Conservation (phyloP, 768 basidiomycete species). For the Tylopilus balloui region DNA sequence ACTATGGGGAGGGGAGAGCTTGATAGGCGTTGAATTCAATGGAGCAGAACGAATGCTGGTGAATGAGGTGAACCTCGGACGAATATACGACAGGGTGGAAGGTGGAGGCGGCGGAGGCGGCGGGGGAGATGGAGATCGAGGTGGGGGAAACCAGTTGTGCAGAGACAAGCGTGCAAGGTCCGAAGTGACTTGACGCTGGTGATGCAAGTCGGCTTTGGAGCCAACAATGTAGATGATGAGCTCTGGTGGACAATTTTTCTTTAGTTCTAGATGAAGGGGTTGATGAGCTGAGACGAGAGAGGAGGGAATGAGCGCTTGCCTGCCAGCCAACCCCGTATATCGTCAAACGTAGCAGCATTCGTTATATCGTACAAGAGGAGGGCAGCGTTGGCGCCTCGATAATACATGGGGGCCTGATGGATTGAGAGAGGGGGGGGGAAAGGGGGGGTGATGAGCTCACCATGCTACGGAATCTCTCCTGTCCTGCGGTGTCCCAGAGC, state of each 20-base stretch:
- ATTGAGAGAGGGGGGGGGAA: constrained; percentile 6
- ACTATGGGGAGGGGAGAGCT: constrained; percentile 50
- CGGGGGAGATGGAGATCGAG: constrained; percentile 60
- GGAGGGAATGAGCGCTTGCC: constrained; percentile 43
- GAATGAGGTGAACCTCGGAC: constrained; percentile 34
- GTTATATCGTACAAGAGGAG: constrained; percentile 95
- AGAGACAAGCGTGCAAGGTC: constrained; percentile 81
- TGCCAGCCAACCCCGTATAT: constrained; percentile 88
- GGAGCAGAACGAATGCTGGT: constrained; percentile 63
- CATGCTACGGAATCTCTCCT: constrained; percentile 91
- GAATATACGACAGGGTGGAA: constrained; percentile 35
- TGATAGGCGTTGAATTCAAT: constrained; percentile 39
- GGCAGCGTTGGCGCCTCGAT: constrained; percentile 92
- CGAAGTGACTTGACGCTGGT: constrained; percentile 69
- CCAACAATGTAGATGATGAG: constrained; percentile 95
- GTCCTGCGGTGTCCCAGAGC: constrained; percentile 92
- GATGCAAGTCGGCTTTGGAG: constrained; percentile 79
- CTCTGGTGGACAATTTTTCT: constrained; percentile 84
- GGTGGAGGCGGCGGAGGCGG: constrained; percentile 53
- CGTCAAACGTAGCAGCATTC: constrained; percentile 81
- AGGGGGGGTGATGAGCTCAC: constrained; percentile 37
- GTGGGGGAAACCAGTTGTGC: constrained; percentile 86
- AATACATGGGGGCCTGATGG: constrained; percentile 88
- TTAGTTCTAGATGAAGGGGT: constrained; percentile 55
- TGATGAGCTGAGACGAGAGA: not conserved